Evolutionary conservation across 768 basidiomycete genomes (phyloP).

Genomic region (Trichaptum fuscoviolaceum): DNA sequence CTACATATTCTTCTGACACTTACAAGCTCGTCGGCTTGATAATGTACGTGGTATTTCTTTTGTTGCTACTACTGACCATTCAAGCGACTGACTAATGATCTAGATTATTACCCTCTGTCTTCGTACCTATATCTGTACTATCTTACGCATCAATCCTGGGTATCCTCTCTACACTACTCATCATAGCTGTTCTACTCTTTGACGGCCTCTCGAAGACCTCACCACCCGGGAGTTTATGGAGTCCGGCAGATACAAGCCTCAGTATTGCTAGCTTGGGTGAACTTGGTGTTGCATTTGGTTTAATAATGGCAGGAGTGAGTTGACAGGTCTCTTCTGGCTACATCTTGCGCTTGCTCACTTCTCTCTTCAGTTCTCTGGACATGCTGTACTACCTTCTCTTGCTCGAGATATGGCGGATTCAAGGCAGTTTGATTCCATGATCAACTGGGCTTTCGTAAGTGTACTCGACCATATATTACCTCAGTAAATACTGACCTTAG

Average conservation of each 20-base stretch:
- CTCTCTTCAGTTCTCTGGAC: conserved; percentile 69
- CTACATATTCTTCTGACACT: conserved; percentile 55
- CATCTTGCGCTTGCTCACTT: conserved; percentile 3
- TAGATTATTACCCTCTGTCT: conserved; percentile 79
- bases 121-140: conserved; percentile 79
- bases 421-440: conserved; percentile 71
- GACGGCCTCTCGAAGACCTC: conserved; percentile 74
- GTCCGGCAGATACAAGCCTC: conserved; percentile 63
- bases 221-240: conserved; percentile 77
- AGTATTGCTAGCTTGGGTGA: conserved; percentile 47
- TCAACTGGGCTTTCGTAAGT: conserved; percentile 81
- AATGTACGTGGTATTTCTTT: conserved; percentile 42
- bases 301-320: conserved; percentile 88
- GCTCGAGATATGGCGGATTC: conserved; percentile 89
- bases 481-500: conserved; percentile 1
- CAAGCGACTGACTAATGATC: conserved; percentile 1
- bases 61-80: background rate
- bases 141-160: conserved; percentile 88
- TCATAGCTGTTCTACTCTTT: conserved; percentile 72
- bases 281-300: conserved; percentile 76
- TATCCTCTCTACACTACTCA: conserved; percentile 68
- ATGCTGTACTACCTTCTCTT: conserved; percentile 86
- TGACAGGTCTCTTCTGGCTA: background rate
- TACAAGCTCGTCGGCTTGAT: conserved; percentile 74
- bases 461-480: background rate